A percentile compares a stretch with the other conserved stretches of the same genome.
phyloP scores from a whole-genome alignment of 768 basidiomycete species.

The Termitomyces sp. region DNA sequence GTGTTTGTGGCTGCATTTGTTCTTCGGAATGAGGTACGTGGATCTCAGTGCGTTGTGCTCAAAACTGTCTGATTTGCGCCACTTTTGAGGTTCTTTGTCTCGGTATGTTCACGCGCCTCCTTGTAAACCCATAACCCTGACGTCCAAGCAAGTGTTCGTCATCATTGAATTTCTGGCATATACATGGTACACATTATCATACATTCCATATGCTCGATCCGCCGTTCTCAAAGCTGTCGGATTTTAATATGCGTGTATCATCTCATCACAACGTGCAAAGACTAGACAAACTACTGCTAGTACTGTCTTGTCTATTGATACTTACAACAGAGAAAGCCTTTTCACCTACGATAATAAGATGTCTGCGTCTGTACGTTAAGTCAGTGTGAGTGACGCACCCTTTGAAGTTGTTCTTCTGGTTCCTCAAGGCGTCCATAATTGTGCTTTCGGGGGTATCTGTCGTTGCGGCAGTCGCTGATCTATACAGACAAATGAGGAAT shows the following conservation, averaged over 20 bases:
- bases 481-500: slow-evolving; percentile 19
- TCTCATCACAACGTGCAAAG: background rate
- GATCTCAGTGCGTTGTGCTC: background rate
- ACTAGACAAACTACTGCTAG: background rate
- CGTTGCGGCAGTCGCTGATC: slow-evolving; percentile 41
- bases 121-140: slow-evolving; percentile 5
- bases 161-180: slow-evolving; percentile 89
- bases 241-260: slow-evolving; percentile 22
- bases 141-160: slow-evolving; percentile 63
- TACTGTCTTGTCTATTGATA: background rate
- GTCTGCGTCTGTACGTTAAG: background rate
- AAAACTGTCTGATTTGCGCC: background rate
- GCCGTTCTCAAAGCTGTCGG: slow-evolving; percentile 66
- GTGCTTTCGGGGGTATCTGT: slow-evolving; percentile 40
- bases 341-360: slow-evolving; percentile 1
- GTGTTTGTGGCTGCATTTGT: slow-evolving; percentile 88
- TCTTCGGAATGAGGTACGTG: slow-evolving; percentile 55
- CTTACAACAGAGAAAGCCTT: slow-evolving; percentile 5
- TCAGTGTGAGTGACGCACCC: slow-evolving; percentile 37
- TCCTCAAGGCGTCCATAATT: slow-evolving; percentile 72
- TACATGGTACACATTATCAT: slow-evolving; percentile 83
- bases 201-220: slow-evolving; percentile 87
- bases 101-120: slow-evolving; percentile 35
- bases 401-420: slow-evolving; percentile 79
- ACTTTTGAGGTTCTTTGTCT: slow-evolving; percentile 56